These are phyloP conservation scores for Tricholoma sp. DNA, from an alignment of 768 basidiomycete species.

Conservation along the genomic window DNA sequence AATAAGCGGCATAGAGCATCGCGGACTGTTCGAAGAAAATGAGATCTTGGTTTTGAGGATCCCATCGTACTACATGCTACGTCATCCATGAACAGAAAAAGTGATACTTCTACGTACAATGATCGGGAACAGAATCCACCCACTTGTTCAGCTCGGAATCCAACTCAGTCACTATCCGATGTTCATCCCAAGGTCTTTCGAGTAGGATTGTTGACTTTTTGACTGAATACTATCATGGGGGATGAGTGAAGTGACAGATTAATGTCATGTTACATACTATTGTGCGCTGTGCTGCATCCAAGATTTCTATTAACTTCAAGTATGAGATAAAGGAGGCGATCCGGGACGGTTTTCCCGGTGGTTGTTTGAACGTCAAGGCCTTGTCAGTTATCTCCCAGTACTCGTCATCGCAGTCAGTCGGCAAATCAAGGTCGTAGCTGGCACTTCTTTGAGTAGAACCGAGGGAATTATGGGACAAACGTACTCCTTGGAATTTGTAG, in stretches of 20 bases:
- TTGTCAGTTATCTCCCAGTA: slow-evolving; percentile 58
- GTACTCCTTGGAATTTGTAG: slow-evolving; percentile 14
- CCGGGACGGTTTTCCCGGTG: slow-evolving; percentile 46
- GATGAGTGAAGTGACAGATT: not conserved
- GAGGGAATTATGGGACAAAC: not conserved
- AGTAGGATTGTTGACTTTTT: slow-evolving; percentile 8
- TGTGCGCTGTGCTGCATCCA: slow-evolving; percentile 57
- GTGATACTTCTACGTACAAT: slow-evolving; percentile 47
- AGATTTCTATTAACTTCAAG: slow-evolving; percentile 55
- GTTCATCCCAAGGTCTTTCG: slow-evolving; percentile 20
- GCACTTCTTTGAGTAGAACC: not conserved
- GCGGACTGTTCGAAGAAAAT: slow-evolving; percentile 55
- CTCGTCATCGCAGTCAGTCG: slow-evolving; percentile 59
- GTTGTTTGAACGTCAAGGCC: slow-evolving; percentile 55
- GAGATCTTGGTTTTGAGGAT: slow-evolving; percentile 26
- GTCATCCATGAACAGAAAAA: slow-evolving; percentile 14
- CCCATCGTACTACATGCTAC: slow-evolving; percentile 26
- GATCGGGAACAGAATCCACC: slow-evolving; percentile 63
- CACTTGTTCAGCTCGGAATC: slow-evolving; percentile 75
- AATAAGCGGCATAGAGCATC: slow-evolving; percentile 38
- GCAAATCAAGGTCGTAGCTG: slow-evolving; percentile 69
- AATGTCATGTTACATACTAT: slow-evolving; percentile 35
- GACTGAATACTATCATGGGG: slow-evolving; percentile 10
- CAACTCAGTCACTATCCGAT: slow-evolving; percentile 62
- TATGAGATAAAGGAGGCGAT: slow-evolving; percentile 51